These are phyloP conservation scores for Penicillium freii DNA, from an alignment of 2,329 filamentous ascomycete genomes.

Conservation along the genomic window DNA sequence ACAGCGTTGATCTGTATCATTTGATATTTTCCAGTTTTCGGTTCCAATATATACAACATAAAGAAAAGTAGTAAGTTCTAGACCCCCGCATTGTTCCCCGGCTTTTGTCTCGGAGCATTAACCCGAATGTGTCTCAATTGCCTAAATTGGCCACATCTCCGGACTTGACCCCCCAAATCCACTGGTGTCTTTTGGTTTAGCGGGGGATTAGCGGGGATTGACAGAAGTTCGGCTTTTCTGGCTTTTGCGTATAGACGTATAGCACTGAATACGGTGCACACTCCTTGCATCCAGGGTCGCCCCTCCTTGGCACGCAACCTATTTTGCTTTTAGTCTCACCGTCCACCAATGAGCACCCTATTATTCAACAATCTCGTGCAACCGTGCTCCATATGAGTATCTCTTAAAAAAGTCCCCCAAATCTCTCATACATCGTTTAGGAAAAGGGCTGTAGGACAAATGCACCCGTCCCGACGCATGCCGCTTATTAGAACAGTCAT, in stretches of 20 bases:
- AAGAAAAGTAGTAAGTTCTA: background rate
- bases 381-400: background rate
- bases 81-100: conserved; percentile 6
- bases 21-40: background rate
- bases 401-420: background rate
- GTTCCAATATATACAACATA: background rate
- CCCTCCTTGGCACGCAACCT: conserved; percentile 2
- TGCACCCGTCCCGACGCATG: background rate
- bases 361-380: background rate
- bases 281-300: background rate
- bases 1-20: conserved; percentile 10
- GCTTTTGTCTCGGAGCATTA: conserved; percentile 9
- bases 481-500: background rate
- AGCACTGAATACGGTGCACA: background rate
- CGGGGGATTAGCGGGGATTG: background rate
- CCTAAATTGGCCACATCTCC: background rate
- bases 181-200: background rate
- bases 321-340: background rate
- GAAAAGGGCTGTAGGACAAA: background rate
- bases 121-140: background rate
- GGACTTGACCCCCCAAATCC: background rate
- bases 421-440: background rate
- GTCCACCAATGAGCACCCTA: background rate
- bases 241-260: background rate
- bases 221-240: background rate